phyloP scores from a whole-genome alignment of 371 early-diverging fungal species.

The Circinella minor region DNA sequence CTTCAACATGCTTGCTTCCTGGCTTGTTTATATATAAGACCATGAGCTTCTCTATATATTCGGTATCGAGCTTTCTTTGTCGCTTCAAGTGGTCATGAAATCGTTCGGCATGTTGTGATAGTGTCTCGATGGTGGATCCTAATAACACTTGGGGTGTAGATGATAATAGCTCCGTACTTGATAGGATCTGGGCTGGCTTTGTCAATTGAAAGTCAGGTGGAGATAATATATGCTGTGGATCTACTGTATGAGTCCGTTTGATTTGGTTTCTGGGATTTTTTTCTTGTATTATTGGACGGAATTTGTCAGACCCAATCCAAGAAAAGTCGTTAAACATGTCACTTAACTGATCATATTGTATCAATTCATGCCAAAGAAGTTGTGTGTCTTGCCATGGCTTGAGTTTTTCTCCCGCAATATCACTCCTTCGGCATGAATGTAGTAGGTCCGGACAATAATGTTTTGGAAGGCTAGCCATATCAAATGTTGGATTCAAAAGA shows the following conservation, averaged over 20 bases:
- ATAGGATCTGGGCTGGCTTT: conserved; percentile 18
- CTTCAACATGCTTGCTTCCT: conserved; percentile 28
- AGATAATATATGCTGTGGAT: neutral
- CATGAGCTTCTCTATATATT: conserved; percentile 34
- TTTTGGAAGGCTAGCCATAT: conserved; percentile 46
- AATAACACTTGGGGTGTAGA: conserved; percentile 37
- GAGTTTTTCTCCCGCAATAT: conserved; percentile 9
- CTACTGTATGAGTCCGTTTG: conserved; percentile 13
- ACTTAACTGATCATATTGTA: conserved; percentile 26
- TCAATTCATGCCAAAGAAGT: conserved; percentile 49
- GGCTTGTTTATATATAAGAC: conserved; percentile 34
- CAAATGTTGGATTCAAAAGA: conserved; percentile 33
- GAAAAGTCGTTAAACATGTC: conserved; percentile 29
- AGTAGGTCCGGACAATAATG: conserved; percentile 45
- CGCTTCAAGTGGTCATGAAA: conserved; percentile 29
- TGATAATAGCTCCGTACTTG: conserved; percentile 14
- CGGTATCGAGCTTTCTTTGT: conserved; percentile 32
- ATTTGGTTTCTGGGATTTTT: neutral
- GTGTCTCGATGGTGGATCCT: conserved; percentile 15
- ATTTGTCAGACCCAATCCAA: conserved; percentile 44
- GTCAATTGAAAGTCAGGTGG: conserved; percentile 27
- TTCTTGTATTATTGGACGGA: conserved; percentile 1
- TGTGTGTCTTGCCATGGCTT: conserved; percentile 33
- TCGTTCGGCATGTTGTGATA: conserved; percentile 32
- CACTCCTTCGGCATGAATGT: conserved; percentile 24